These are phyloP conservation scores for Salix viminalis DNA, from an alignment of 345 rosid species.

Conservation along the genomic window DNA sequence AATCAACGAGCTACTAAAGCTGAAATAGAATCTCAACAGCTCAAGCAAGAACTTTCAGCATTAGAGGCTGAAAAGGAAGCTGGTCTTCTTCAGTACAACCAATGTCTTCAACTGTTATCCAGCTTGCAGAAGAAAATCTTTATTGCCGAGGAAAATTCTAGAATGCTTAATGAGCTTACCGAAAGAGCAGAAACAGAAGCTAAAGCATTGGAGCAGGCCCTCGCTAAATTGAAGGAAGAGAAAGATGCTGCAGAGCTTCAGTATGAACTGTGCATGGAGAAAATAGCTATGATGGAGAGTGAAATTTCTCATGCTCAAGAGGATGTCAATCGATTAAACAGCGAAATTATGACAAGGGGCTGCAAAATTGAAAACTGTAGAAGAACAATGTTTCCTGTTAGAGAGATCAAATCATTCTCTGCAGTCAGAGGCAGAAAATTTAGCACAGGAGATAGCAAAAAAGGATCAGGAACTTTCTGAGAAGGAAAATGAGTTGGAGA, in stretches of 20 bases:
- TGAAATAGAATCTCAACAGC: conserved; percentile 21
- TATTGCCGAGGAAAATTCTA: conserved; percentile 53
- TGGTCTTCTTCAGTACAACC: conserved; percentile 24
- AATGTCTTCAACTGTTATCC: conserved; percentile 25
- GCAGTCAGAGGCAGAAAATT: conserved; percentile 24
- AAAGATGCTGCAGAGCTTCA: conserved; percentile 23
- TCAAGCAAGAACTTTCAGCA: conserved; percentile 18
- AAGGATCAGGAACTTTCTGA: conserved; percentile 69
- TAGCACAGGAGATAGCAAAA: conserved; percentile 21
- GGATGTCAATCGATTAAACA: conserved; percentile 20
- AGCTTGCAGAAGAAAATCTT: conserved; percentile 36
- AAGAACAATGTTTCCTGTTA: conserved; percentile 34
- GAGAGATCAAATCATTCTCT: conserved; percentile 55
- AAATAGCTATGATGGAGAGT: conserved; percentile 16
- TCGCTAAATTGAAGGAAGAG: conserved; percentile 16
- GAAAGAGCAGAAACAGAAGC: conserved; percentile 28
- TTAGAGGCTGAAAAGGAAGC: conserved; percentile 25
- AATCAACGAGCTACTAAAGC: conserved; percentile 36
- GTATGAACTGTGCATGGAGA: conserved; percentile 23
- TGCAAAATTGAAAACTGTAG: conserved; percentile 19
- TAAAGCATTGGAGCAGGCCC: conserved; percentile 17
- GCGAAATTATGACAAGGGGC: conserved; percentile 16
- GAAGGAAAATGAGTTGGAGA: conserved; percentile 40
- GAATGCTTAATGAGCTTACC: conserved; percentile 20
- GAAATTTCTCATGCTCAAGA: conserved; percentile 25